Evolutionary conservation across 306 rosid genomes (phyloP).

Genomic region (Cicer cuneatum): DNA sequence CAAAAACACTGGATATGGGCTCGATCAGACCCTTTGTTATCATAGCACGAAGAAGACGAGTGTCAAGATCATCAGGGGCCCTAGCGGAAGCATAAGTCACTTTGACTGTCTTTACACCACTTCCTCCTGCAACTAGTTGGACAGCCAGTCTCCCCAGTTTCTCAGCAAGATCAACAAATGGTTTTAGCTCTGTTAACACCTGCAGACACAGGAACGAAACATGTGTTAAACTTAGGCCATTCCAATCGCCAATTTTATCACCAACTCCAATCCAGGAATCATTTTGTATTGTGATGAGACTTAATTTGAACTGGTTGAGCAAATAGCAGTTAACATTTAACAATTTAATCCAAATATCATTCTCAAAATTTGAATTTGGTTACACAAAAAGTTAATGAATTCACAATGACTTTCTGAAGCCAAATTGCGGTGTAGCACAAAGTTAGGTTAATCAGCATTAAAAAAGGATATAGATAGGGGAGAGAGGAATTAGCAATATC

Average conservation of each 20-base stretch:
- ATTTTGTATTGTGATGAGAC: neutral
- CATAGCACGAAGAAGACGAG: slow-evolving; percentile 98
- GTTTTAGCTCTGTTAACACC: slow-evolving; percentile 89
- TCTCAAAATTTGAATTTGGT: slow-evolving; percentile 6
- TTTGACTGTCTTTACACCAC: slow-evolving; percentile 90
- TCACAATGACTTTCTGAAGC: slow-evolving; percentile 8
- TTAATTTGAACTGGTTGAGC: slow-evolving; percentile 16
- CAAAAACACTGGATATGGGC: slow-evolving; percentile 89
- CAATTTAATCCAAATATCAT: slow-evolving; percentile 11
- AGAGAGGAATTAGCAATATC: neutral
- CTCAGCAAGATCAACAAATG: slow-evolving; percentile 91
- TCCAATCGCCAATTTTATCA: neutral
- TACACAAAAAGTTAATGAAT: neutral
- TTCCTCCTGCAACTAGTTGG: slow-evolving; percentile 97
- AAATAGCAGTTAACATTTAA: neutral
- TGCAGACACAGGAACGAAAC: slow-evolving; percentile 42
- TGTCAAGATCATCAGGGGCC: slow-evolving; percentile 97
- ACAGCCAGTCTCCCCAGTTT: slow-evolving; percentile 94
- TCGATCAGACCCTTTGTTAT: slow-evolving; percentile 96
- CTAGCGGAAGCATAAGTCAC: slow-evolving; percentile 87
- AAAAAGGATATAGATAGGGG: neutral
- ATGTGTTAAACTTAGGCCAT: slow-evolving; percentile 12
- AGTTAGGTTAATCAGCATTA: neutral
- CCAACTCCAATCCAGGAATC: slow-evolving; percentile 18
- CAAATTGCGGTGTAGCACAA: neutral